A percentile compares a stretch with the other conserved stretches of the same genome.
phyloP scores from a whole-genome alignment of 2,329 filamentous ascomycete genomes.

The Exophiala oligosperma region DNA sequence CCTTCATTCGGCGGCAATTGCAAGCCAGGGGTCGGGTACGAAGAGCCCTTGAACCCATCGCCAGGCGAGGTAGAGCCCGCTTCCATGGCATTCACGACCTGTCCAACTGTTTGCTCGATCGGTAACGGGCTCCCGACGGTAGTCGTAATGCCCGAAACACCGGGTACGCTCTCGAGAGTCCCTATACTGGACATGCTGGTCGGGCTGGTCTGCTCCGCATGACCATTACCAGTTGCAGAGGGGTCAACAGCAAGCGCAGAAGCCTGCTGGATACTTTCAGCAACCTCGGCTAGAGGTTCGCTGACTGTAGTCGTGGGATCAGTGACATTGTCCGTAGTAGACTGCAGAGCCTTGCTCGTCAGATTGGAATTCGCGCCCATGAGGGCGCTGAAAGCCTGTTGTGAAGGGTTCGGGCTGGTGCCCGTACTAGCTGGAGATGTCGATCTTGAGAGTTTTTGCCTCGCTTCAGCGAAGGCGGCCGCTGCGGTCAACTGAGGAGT shows the following conservation, averaged over 20 bases:
- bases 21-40: conserved; percentile 62
- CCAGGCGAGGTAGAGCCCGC: conserved; percentile 42
- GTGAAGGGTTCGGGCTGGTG: conserved; percentile 42
- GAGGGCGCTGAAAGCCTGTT: conserved; percentile 40
- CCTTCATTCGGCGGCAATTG: conserved; percentile 49
- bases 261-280: conserved; percentile 50
- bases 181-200: conserved; percentile 56
- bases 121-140: conserved; percentile 49
- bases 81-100: conserved; percentile 33
- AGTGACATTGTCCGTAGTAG: conserved; percentile 29
- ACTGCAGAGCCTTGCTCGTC: conserved; percentile 27
- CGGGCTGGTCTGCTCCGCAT: conserved; percentile 51
- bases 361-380: conserved; percentile 37
- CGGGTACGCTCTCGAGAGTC: conserved; percentile 50
- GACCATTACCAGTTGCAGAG: conserved; percentile 41
- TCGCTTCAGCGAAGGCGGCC: conserved; percentile 55
- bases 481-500: conserved; percentile 50
- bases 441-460: conserved; percentile 33
- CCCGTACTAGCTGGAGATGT: conserved; percentile 23
- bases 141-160: conserved; percentile 51
- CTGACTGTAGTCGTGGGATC: conserved; percentile 45
- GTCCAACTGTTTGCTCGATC: conserved; percentile 45
- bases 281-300: conserved; percentile 49
- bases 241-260: conserved; percentile 37
- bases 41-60: conserved; percentile 57